Evolutionary conservation across 129 eudicot species (phyloP), one percentile per base, ranked within the genome.

Genomic region (Escallonia rubra): DNA sequence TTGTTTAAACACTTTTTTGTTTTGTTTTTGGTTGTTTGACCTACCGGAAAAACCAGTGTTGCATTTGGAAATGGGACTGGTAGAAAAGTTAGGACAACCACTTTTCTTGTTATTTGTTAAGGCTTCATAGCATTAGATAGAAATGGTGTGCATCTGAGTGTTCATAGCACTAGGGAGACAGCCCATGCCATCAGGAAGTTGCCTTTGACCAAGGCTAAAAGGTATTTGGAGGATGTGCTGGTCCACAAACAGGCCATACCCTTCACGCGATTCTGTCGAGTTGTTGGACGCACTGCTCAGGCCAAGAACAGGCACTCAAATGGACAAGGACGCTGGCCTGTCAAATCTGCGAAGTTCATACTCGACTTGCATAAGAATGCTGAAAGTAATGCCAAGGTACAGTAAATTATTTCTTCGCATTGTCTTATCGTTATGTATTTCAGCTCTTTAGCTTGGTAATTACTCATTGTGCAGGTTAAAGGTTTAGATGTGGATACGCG

Each of bases 281-380:
- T 81, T 38, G 85, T 83, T 49, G 85, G 85, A n/a, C 74, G 85
- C 57, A 83, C 89, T 63, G 89, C 89, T 54, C 89, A 80, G 57
- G 89, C 86, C 8, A 84, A 77, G 69, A 84, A 80, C 72, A 56
- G 81, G 3, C 89, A 83, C 49, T 83, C 89, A 3, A 83, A 83
- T 53, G 89, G 89, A 7, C 89, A 83, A 73, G 89, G 89, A 4
- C 83, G 89, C 7, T 84, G 89, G 89, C 86, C 85, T 40, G 85
- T 75, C 47, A 80, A 80, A 63, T 84, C 89, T 4, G 85, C 89
- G 5, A 80, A 70, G 49, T 83, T 77, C 45, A 77, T 84, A 55
- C 69, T 84, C 59, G 89, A 83, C 62, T 67, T 80, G 54, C 86
- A 80, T 15, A 84, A 84, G 66, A 84, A 84, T 49, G 89, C 86